Evolutionary conservation across 2,329 filamentous ascomycete species (phyloP), one percentile per base, ranked within the genome.

Genomic region (Penicillium fuscoglaucum): DNA sequence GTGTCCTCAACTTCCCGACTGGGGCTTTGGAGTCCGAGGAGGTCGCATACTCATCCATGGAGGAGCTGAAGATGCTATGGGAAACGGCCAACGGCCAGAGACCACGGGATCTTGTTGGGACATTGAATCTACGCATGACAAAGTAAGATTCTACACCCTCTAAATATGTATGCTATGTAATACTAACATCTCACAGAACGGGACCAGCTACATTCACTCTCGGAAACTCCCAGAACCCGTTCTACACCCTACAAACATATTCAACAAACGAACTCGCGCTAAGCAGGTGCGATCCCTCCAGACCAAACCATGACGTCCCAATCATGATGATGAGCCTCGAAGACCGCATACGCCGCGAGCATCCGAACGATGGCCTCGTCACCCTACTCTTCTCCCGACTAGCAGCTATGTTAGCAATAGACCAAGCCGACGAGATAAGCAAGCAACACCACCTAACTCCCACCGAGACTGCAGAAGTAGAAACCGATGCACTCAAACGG

Each of bases 401-500:
- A 19, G 80, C 80, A 15, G 79, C 78, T 46, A 78, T 82, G 67
- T 69, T 81, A 21, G 80, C 80, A 8, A 76, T 81, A 31, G 79
- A 81, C 41, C 75, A 80, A 52, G 76, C 78, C 13, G 68, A 69
- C 13, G 73, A 75, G 15, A 61, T 79, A 31, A 72, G 75, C 24
- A 72, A 73, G 41, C 63, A 76, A 48, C 74, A 80, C 54, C 63
- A 70, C 12, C 70, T 82, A 8, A 66, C 74, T 3, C 73, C 76
- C 15, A 68, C 73, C 5, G 73, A 79, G 24, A 73, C 77, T 17
- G 69, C 74, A 33, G 74, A 79, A 24, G 70, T 78, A 4, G 76
- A 81, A 63, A 71, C 66, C 7, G 73, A 78, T 37, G 79, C 80
- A 4, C 72, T 82, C 17, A 72, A 70, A 24, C 70, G 76, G 17